Evolutionary conservation across 148 eudicot species (phyloP), one percentile per base, ranked within the genome.

Genomic region (Rhododendron simsii): DNA sequence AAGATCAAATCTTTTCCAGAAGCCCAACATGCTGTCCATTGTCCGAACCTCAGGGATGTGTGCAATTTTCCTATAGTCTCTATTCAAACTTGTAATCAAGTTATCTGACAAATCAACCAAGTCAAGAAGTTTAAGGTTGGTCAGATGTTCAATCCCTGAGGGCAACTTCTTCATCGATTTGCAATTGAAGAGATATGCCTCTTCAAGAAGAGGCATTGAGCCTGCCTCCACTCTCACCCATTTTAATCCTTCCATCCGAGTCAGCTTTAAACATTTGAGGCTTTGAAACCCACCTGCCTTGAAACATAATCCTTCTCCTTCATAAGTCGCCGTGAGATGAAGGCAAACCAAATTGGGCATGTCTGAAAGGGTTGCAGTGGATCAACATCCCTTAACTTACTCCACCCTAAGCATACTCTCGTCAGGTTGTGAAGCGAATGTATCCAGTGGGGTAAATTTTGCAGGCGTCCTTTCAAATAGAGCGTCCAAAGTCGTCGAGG

Each of bases 11-110:
- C 2, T 0, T 1, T 1, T 57, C 63, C 9, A 57, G 20, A 0
- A 5, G 63, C n/a, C n/a, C 9, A 0, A 57, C 23, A 5, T 20
- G 23, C 1, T 3, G n/a, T 57, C 9, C 2, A 0, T 0, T 5
- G 0, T 2, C 7, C 0, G 0, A 18, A 57, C 63, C 0, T 0
- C 0, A 57, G 63, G 21, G 23, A 57, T 18, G 23, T 4, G 63
- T 57, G 7, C 8, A 18, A 57, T 57, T 57, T 57, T 18, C 63
- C 63, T 0, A 20, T 57, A 57, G 63, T 57, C 18, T 57, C 63
- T 57, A 20, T 20, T 0, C 63, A 57, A 57, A 18, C 63, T 5
- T 18, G 2, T 0, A 16, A 4, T 18, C 63, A 57, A 7, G 21
- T 11, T 57, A 20, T 57, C 63, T 57, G 63, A 5, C 63, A 4